Evolutionary conservation across 768 basidiomycete genomes (phyloP), one percentile per base, ranked within the genome.

Genomic region (Kwoniella sp.): DNA sequence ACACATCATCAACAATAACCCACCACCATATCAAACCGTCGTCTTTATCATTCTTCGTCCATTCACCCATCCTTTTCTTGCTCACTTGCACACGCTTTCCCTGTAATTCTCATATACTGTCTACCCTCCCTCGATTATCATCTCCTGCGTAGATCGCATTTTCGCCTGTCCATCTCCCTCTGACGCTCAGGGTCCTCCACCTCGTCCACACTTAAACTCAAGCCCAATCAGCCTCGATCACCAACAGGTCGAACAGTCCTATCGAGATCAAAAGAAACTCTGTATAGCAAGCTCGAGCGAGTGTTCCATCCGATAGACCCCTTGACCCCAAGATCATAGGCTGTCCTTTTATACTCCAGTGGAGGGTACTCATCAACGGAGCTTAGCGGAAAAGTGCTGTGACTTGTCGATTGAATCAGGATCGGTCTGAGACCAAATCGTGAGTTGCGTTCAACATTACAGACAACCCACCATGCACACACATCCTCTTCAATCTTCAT

Each of bases 371-470:
- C 41, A 7, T 11, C 20, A 45, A 11, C 41, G 41, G 41, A 45
- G 41, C 41, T 45, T 45, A 45, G 41, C 41, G 41, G 11, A 45
- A 45, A 45, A 45, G 15, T 37, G 34, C 13, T 20, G 11, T 3
- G 41, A 11, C 11, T 9, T 45, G 41, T 45, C 41, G 15, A 45
- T 45, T 45, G 41, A 45, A 41, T 20, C 9, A 20, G 23, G 23
- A 51, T 51, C 50, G 50, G 50, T 51, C 50, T 25, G 50, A 51
- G 50, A 51, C 50, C 50, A 28, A 51, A 51, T 51, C 50, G 50
- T 51, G 23, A 51, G 50, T 51, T 7, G 41, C 41, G 3, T 45
- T 45, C 41, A 45, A 11, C 41, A 45, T 45, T 45, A 45, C 41
- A 45, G 11, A 45, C 41, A 45, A 45, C 20, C 41, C 17, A 20